Evolutionary conservation across 2,329 filamentous ascomycete genomes (phyloP), one percentile per base, ranked within the genome.

Genomic region (Amylocarpus encephaloides): DNA sequence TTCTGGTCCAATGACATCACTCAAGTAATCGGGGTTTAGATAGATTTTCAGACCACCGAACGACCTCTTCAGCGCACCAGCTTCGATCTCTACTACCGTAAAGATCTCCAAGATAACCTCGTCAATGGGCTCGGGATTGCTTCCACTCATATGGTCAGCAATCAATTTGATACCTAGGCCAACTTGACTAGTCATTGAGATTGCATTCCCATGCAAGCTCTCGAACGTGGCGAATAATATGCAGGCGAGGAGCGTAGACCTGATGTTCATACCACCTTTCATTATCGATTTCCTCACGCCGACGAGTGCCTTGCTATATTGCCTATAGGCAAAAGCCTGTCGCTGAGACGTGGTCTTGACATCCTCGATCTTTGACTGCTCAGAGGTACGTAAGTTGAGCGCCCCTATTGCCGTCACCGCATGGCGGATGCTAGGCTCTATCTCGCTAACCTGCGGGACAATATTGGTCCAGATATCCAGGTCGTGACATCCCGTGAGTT

Each of bases 351-450:
- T 53, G 43, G 12, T 47, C 33, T 13, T 18, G 10, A 26, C 15
- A 19, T 19, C 12, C 10, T 29, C 19, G 11, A 34, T 26, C 7
- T 26, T 7, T 26, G 7, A 7, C 22, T 26, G 26, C 10, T 12
- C 12, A 30, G 12, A 3, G 11, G 30, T 35, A n/a, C 13, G 39
- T 13, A 49, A 26, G 45, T 16, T 5, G 33, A 51, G 26, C 2
- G 56, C 51, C 7, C 53, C 56, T n/a, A 58, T 50, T 34, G 56
- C 56, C 2, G 49, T 54, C 7, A 51, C 50, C 3, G 46, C 56
- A 41, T 56, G 48, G 11, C 56, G 43, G 15, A 58, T 49, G 2
- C 43, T 43, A 1, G 51, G 47, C 7, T 56, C 53, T 1, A 22
- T 11, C 15, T 58, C 46, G 13, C 38, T 46, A 22, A 53, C 46